A percentile compares a stretch with the other conserved stretches of the same genome.
Conservation (phyloP, 2,329 filamentous ascomycete species). For the Fusarium paranaense region DNA sequence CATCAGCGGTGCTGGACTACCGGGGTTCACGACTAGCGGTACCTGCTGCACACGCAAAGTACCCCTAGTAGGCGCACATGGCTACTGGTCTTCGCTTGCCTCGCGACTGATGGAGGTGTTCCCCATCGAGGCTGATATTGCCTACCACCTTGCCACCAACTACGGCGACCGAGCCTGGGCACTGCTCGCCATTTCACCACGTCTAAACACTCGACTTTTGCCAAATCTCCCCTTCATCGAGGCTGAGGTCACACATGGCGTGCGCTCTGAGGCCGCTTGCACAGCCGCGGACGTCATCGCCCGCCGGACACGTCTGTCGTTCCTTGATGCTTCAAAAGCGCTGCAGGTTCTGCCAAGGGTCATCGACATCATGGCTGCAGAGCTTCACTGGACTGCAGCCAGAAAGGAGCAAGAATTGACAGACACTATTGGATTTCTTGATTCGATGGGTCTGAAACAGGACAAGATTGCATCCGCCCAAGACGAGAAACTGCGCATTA, state of each 20-base stretch:
- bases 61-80: conserved; percentile 81
- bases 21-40: conserved; percentile 68
- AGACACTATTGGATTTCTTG: conserved; percentile 61
- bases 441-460: conserved; percentile 58
- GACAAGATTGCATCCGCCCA: conserved; percentile 36
- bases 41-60: conserved; percentile 80
- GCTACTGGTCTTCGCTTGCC: conserved; percentile 60
- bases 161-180: conserved; percentile 74
- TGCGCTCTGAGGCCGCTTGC: conserved; percentile 79
- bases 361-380: conserved; percentile 78
- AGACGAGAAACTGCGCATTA: conserved; percentile 17
- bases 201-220: conserved; percentile 72
- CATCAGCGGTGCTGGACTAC: conserved; percentile 72
- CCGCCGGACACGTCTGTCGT: conserved; percentile 78
- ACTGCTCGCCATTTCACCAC: conserved; percentile 65
- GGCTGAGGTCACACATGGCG: conserved; percentile 78
- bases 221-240: conserved; percentile 78
- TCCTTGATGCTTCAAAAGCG: conserved; percentile 78
- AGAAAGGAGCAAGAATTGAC: conserved; percentile 68
- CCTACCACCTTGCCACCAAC: conserved; percentile 54
- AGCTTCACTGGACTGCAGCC: conserved; percentile 72
- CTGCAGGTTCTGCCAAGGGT: conserved; percentile 76
- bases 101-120: conserved; percentile 53
- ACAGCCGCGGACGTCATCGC: conserved; percentile 78
- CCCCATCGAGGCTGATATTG: conserved; percentile 55